A percentile compares a stretch with the other conserved stretches of the same genome.
phyloP scores from a whole-genome alignment of 2,329 filamentous ascomycete genomes.

The Gnomoniopsis sp. region DNA sequence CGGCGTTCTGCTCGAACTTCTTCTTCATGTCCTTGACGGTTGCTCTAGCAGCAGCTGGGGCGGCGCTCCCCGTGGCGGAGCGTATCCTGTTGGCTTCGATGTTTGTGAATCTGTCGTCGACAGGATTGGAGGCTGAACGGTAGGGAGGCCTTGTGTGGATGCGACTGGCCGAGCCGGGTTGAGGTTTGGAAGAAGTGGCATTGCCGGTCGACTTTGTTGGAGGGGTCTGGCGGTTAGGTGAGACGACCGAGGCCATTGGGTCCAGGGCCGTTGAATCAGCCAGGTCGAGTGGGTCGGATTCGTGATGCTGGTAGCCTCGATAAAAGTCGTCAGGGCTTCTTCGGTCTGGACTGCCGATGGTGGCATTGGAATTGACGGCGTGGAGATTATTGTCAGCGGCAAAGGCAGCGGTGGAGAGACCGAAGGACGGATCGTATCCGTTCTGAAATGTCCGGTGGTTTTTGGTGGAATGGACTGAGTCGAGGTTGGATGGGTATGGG shows the following conservation, averaged over 20 bases:
- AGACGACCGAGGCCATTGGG: constrained; percentile 33
- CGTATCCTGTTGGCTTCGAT: constrained; percentile 28
- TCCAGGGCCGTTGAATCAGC: constrained; percentile 37
- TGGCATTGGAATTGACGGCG: constrained; percentile 36
- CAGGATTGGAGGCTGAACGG: constrained; percentile 56
- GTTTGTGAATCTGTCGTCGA: constrained; percentile 39
- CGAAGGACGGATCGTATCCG: constrained; percentile 15
- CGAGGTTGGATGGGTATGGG: constrained; percentile 18
- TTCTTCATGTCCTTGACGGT: constrained; percentile 79
- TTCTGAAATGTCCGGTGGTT: background rate
- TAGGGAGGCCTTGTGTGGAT: constrained; percentile 38
- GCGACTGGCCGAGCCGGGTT: constrained; percentile 35
- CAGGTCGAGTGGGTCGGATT: constrained; percentile 34
- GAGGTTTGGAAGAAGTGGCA: constrained; percentile 45
- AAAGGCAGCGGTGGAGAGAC: constrained; percentile 32
- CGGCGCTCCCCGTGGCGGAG: constrained; percentile 31
- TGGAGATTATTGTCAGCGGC: constrained; percentile 35
- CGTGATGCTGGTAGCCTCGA: constrained; percentile 42
- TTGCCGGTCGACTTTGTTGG: constrained; percentile 48
- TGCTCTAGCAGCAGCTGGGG: constrained; percentile 40
- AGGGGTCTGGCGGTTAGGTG: constrained; percentile 39
- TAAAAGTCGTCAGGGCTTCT: constrained; percentile 56
- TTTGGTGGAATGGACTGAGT: constrained; percentile 2
- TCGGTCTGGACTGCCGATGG: constrained; percentile 20
- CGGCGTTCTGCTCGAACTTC: constrained; percentile 64